Base-by-base conservation (phyloP, 768 basidiomycete genomes). In the Mycena galericulata region DNA sequence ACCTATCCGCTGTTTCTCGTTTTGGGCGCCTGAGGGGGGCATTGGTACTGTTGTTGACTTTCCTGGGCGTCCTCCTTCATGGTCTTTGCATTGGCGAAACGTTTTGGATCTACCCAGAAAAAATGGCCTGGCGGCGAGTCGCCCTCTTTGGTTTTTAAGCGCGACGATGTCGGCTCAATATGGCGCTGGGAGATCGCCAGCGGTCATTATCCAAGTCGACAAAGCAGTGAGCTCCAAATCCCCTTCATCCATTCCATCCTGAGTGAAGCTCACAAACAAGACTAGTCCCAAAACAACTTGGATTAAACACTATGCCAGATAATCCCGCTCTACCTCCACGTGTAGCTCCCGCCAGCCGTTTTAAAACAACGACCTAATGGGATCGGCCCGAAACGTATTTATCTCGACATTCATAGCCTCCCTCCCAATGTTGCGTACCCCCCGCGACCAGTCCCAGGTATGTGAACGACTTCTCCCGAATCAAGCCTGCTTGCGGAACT, bases 141-240 rank as follows among this genome's bases (percentile, higher is more conserved):
- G 18, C 83, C 92, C 27, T 94, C 94, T 11, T 85, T 96, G 36
- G 88, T 96, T 38, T 95, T 88, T 74, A 85, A 84, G 63, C 85
- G 90, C 47, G 89, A 93, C 62, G 95, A 97, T 74, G 77, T 98
- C 43, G 93, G 92, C 73, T 85, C 90, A 62, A 94, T 99, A 78
- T 99, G 97, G 97, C 85, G 90, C 68, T 99, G 96, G 97, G 97
- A 99, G 80, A 87, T 99, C 61, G 84, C 89, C 27, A 94, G 94
- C 70, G 98, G 98, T 2, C 96, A 98, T 80, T 95, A 96, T 83
- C 97, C 97, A 8, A 96, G 93, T 79, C 85, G 87, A 59, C 85
- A 88, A 66, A 85, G 85, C 73, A 88, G 96, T 95, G 79, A 76
- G 93, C 85, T 64, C 18, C 2, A 5, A 15, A 53, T 43, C n/a